Evolutionary conservation across 495 filamentous ascomycete species (phyloP).

Genomic region (Penicillium malachiteum): DNA sequence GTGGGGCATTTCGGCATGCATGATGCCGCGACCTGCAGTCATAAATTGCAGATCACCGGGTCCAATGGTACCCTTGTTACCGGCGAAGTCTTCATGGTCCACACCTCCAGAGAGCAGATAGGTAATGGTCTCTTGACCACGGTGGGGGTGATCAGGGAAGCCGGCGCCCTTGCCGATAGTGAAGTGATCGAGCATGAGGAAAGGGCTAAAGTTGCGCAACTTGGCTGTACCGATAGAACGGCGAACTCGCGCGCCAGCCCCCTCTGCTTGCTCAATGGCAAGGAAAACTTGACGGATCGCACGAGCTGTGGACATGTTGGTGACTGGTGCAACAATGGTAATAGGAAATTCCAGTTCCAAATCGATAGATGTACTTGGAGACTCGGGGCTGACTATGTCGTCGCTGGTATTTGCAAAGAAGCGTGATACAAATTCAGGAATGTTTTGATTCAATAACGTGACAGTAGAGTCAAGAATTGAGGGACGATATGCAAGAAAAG

Average conservation of each 20-base stretch:
- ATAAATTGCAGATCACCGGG: slow-evolving; percentile 94
- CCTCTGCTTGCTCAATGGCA: slow-evolving; percentile 84
- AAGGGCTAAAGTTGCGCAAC: slow-evolving; percentile 85
- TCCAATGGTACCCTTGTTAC: slow-evolving; percentile 81
- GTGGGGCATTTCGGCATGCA: slow-evolving; percentile 95
- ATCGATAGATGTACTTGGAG: slow-evolving; percentile 2
- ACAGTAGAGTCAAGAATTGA: slow-evolving; percentile 19
- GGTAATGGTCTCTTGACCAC: slow-evolving; percentile 84
- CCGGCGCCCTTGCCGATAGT: slow-evolving; percentile 75
- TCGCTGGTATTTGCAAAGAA: slow-evolving; percentile 11
- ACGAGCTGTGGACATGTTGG: slow-evolving; percentile 67
- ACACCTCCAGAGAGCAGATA: slow-evolving; percentile 81
- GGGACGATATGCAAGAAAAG: slow-evolving; percentile 29
- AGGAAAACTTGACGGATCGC: slow-evolving; percentile 78
- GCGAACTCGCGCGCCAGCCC: slow-evolving; percentile 83
- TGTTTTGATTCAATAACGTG: slow-evolving; percentile 19
- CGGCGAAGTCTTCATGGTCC: slow-evolving; percentile 95
- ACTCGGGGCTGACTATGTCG: neutral
- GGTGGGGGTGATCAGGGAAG: slow-evolving; percentile 83
- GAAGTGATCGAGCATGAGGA: slow-evolving; percentile 98
- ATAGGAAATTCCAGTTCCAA: slow-evolving; percentile 3
- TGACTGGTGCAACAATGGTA: slow-evolving; percentile 23
- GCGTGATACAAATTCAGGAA: slow-evolving; percentile 15
- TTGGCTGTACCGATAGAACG: slow-evolving; percentile 84
- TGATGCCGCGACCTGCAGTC: slow-evolving; percentile 89